Percentiles rank a stretch among this genome's conserved stretches.
These are phyloP conservation scores for Ceriops decandra DNA, from an alignment of 345 rosid genomes.

Conservation along the genomic window DNA sequence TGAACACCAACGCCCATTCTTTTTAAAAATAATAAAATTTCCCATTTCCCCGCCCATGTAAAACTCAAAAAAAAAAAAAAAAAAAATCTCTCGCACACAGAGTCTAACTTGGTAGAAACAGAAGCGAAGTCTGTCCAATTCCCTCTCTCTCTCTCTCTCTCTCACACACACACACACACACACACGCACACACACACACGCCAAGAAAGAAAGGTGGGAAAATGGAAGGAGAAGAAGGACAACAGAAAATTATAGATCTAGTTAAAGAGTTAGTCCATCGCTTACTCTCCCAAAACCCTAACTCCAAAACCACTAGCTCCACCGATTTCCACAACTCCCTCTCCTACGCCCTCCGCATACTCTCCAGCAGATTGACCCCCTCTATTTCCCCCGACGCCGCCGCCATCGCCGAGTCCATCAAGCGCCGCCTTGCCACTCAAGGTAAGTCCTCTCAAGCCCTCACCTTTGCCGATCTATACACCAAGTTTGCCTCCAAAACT, in stretches of 20 bases:
- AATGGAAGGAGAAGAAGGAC: constrained; percentile 80
- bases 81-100: too few species aligned
- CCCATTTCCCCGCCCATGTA: constrained; percentile 24
- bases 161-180: too few species aligned
- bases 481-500: constrained; percentile 71
- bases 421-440: constrained; percentile 83
- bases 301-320: constrained; percentile 28
- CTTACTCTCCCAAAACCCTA: constrained; percentile 52
- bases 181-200: too few species aligned
- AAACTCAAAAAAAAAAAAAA: neutral
- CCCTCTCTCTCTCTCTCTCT: too few species aligned
- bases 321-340: constrained; percentile 52
- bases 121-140: too few species aligned
- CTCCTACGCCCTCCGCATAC: constrained; percentile 80
- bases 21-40: neutral
- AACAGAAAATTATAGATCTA: constrained; percentile 71
- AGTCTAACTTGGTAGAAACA: too few species aligned
- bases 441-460: constrained; percentile 93
- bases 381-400: constrained; percentile 76
- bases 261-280: constrained; percentile 83
- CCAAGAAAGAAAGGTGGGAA: constrained; percentile 22
- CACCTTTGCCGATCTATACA: constrained; percentile 73
- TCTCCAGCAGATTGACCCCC: constrained; percentile 80
- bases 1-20: neutral
- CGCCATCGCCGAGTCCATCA: constrained; percentile 87